A percentile compares a stretch with the other conserved stretches of the same genome.
Conservation (phyloP, 2,329 filamentous ascomycete genomes). For the Calonectria honghensis region DNA sequence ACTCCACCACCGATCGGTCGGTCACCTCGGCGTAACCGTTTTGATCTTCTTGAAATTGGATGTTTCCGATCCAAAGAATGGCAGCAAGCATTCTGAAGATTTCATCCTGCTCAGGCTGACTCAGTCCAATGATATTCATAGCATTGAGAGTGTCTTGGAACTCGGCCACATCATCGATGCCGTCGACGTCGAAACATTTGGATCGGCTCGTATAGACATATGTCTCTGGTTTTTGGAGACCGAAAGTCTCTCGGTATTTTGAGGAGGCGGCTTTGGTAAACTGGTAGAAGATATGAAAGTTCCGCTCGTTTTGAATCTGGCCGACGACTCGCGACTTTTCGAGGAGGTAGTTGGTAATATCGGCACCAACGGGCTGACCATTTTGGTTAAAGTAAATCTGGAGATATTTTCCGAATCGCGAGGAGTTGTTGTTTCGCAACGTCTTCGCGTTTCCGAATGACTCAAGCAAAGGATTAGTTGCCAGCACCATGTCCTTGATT, state of each 20-base stretch:
- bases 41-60: constrained; percentile 92
- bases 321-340: constrained; percentile 97
- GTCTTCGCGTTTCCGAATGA: constrained; percentile 99
- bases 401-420: constrained; percentile 97
- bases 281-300: constrained; percentile 99
- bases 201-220: constrained; percentile 96
- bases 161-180: constrained; percentile 93
- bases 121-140: constrained; percentile 95
- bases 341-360: constrained; percentile 98
- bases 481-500: constrained; percentile 99
- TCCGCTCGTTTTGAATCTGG: constrained; percentile 95
- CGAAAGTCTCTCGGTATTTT: constrained; percentile 90
- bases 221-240: constrained; percentile 92
- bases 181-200: constrained; percentile 95
- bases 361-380: constrained; percentile 95
- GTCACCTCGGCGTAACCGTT: constrained; percentile 89
- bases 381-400: constrained; percentile 96
- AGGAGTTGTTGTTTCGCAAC: constrained; percentile 98
- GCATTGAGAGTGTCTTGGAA: constrained; percentile 93
- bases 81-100: constrained; percentile 97
- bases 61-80: constrained; percentile 95
- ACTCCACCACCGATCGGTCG: constrained; percentile 94
- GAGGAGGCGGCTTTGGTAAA: constrained; percentile 96
- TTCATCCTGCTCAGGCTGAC: constrained; percentile 92
- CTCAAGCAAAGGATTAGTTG: constrained; percentile 96